Conservation (phyloP, 2,329 filamentous ascomycete genomes). For the Aspergillus pseudonomiae region DNA sequence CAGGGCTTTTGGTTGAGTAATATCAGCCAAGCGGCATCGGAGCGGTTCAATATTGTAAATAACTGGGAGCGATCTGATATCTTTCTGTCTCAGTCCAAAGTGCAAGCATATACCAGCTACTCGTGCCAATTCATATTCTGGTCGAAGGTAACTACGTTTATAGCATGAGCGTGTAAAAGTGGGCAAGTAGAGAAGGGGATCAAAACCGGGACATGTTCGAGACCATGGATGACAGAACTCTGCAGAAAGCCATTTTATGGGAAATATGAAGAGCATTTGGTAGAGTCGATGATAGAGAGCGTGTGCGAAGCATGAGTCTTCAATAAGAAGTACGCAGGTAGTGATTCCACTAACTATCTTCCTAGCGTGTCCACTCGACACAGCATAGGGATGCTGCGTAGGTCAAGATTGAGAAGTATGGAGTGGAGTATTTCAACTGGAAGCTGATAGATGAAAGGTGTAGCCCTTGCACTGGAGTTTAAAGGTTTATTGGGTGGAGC, state of each 20-base stretch:
- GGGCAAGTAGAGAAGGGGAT: conserved; percentile 10
- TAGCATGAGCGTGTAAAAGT: conserved; percentile 10
- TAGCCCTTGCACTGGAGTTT: background rate
- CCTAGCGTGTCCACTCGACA: conserved; percentile 8
- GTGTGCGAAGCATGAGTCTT: conserved; percentile 2
- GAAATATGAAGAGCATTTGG: conserved; percentile 7
- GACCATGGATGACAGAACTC: conserved; percentile 14
- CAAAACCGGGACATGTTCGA: conserved; percentile 11
- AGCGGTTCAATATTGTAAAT: background rate
- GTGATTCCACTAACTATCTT: conserved; percentile 7
- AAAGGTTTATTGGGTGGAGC: background rate
- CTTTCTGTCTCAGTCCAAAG: conserved; percentile 1
- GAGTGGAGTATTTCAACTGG: conserved; percentile 7
- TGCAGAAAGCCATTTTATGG: conserved; percentile 7
- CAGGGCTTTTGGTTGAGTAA: conserved; percentile 6
- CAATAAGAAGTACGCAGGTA: conserved; percentile 9
- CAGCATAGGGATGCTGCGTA: conserved; percentile 5
- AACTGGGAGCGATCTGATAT: conserved; percentile 6
- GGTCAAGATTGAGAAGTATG: conserved; percentile 10
- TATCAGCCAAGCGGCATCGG: background rate
- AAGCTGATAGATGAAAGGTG: background rate
- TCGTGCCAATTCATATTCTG: conserved; percentile 6
- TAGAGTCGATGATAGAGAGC: conserved; percentile 2
- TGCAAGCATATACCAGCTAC: background rate
- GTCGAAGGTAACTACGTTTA: conserved; percentile 5